phyloP scores from a whole-genome alignment of 352 stramenopile genomes.

The Detonula confervacea region DNA sequence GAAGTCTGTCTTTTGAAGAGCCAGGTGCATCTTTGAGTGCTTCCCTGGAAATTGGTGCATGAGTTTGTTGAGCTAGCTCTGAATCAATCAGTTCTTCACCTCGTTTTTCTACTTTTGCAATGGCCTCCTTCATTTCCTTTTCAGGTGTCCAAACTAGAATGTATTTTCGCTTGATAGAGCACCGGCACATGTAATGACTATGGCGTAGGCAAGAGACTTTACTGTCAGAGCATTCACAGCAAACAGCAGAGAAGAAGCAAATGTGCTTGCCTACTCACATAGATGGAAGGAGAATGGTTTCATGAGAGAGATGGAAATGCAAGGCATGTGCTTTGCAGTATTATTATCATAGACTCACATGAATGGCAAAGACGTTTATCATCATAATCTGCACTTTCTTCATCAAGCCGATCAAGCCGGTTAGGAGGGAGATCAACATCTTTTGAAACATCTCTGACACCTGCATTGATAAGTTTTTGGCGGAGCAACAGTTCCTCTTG shows the following conservation, averaged over 20 bases:
- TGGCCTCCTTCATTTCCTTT: conserved; percentile 68
- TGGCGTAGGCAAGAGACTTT: conserved; percentile 87
- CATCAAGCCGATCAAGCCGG: conserved; percentile 81
- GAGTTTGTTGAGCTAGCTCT: background rate
- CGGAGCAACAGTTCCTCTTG: conserved; percentile 78
- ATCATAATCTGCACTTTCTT: conserved; percentile 86
- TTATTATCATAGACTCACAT: conserved; percentile 55
- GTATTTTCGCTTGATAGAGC: conserved; percentile 67
- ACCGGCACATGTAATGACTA: conserved; percentile 83
- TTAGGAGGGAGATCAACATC: conserved; percentile 79
- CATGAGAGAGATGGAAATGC: conserved; percentile 5
- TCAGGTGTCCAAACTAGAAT: conserved; percentile 77
- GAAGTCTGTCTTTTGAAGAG: conserved; percentile 23
- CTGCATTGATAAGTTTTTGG: conserved; percentile 61
- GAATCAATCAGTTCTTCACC: conserved; percentile 31
- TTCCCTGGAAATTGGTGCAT: background rate
- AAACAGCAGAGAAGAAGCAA: conserved; percentile 89
- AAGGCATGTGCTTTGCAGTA: background rate
- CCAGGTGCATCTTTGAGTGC: conserved; percentile 27
- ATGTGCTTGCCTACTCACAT: conserved; percentile 80
- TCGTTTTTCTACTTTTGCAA: conserved; percentile 59
- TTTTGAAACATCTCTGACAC: conserved; percentile 78
- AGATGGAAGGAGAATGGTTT: background rate
- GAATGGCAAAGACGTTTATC: conserved; percentile 87
- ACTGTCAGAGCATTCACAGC: conserved; percentile 85